These are phyloP conservation scores for Venturia carpophila DNA, from an alignment of 2,329 filamentous ascomycete species.

Conservation along the genomic window DNA sequence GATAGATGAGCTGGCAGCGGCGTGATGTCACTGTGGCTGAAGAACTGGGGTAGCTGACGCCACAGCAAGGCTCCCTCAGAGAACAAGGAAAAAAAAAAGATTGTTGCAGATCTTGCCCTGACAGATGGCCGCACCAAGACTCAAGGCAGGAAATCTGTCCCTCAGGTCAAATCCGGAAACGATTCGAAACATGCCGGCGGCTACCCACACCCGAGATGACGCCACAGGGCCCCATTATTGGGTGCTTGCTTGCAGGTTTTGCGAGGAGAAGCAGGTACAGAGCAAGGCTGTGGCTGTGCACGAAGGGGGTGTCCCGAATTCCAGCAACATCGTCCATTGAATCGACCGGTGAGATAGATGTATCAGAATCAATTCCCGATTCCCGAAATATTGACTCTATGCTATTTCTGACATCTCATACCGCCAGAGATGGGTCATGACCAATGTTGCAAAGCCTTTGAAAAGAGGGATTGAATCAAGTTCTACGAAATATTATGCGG, in stretches of 20 bases:
- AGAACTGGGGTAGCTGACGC: conserved; percentile 10
- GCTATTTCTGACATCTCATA: too few species aligned
- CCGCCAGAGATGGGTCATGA: background rate
- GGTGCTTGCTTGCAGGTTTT: background rate
- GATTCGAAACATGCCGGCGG: background rate
- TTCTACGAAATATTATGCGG: background rate
- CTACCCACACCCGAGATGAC: background rate
- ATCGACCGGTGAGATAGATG: too few species aligned
- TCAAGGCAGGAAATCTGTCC: background rate
- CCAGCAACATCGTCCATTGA: too few species aligned
- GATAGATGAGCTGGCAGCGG: too few species aligned
- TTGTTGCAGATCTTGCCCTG: background rate
- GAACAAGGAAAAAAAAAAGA: background rate
- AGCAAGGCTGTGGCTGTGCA: background rate
- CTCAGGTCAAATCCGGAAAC: too few species aligned
- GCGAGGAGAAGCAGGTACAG: background rate
- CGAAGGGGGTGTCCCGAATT: background rate
- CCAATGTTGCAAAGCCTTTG: background rate
- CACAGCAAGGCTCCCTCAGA: background rate
- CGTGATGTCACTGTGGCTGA: conserved; percentile 1
- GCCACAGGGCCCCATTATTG: background rate
- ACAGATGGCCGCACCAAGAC: background rate
- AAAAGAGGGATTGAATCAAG: background rate
- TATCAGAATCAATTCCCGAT: too few species aligned
- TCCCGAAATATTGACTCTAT: too few species aligned